These are phyloP conservation scores for Penicillium paneum DNA, from an alignment of 2,329 filamentous ascomycete genomes.

Conservation along the genomic window DNA sequence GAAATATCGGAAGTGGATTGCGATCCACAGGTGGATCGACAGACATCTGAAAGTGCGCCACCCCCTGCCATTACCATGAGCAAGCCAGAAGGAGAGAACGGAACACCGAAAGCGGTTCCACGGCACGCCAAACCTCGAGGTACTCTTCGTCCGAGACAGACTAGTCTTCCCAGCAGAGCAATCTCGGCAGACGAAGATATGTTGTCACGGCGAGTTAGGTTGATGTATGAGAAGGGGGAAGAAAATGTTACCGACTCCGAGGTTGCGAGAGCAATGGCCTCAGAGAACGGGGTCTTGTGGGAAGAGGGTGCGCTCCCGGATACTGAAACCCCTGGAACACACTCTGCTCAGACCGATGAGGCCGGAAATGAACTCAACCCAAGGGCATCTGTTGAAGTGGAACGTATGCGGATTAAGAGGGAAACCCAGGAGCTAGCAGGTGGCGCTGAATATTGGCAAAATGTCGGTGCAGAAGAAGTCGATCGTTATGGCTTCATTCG, in stretches of 20 bases:
- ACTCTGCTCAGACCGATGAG: constrained; percentile 19
- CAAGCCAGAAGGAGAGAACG: constrained; percentile 17
- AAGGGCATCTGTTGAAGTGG: constrained; percentile 28
- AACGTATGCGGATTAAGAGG: constrained; percentile 42
- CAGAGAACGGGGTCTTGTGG: constrained; percentile 41
- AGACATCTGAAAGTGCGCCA: constrained; percentile 18
- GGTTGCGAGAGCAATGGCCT: constrained; percentile 36
- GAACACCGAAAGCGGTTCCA: constrained; percentile 23
- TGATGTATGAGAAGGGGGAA: constrained; percentile 63
- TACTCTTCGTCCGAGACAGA: constrained; percentile 37
- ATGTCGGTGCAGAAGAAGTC: constrained; percentile 57
- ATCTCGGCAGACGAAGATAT: constrained; percentile 64
- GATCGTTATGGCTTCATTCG: constrained; percentile 65
- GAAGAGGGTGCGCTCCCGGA: constrained; percentile 35
- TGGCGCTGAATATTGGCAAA: constrained; percentile 63
- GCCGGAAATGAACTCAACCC: constrained; percentile 29
- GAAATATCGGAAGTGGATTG: constrained; percentile 9
- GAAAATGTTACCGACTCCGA: constrained; percentile 50
- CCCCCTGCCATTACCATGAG: constrained; percentile 11
- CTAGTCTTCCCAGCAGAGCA: constrained; percentile 45
- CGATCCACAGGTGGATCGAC: constrained; percentile 1
- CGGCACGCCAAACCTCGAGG: constrained; percentile 34
- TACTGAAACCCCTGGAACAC: constrained; percentile 28
- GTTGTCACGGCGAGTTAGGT: constrained; percentile 59
- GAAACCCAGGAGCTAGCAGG: constrained; percentile 59